A percentile compares a stretch with the other conserved stretches of the same genome.
phyloP scores from a whole-genome alignment of 2,329 filamentous ascomycete species.

The Verticillium albo-atrum region DNA sequence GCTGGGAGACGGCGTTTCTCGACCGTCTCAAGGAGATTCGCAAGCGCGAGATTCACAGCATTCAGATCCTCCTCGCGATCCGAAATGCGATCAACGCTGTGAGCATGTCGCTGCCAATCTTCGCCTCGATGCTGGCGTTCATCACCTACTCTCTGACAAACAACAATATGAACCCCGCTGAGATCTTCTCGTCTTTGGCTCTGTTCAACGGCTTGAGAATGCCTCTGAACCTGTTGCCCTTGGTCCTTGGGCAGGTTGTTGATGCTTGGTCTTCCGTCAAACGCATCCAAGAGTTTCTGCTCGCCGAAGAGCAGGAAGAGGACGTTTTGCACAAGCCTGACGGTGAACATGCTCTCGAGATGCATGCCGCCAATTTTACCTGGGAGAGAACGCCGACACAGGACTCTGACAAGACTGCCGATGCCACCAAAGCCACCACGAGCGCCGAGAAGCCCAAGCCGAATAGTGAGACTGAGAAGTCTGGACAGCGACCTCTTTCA shows the following conservation, averaged over 20 bases:
- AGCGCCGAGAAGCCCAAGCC: constrained; percentile 24
- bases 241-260: constrained; percentile 84
- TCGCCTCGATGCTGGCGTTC: constrained; percentile 92
- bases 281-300: constrained; percentile 82
- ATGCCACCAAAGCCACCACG: constrained; percentile 24
- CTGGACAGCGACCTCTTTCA: constrained; percentile 22
- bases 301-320: constrained; percentile 80
- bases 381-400: constrained; percentile 71
- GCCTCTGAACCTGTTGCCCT: constrained; percentile 81
- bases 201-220: constrained; percentile 89
- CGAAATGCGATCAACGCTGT: constrained; percentile 82
- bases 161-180: constrained; percentile 66
- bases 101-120: constrained; percentile 83
- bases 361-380: constrained; percentile 73
- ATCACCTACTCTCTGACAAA: constrained; percentile 71
- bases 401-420: constrained; percentile 41
- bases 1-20: constrained; percentile 88
- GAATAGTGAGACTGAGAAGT: constrained; percentile 1
- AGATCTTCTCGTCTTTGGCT: constrained; percentile 88
- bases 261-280: constrained; percentile 83
- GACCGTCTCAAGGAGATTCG: constrained; percentile 71
- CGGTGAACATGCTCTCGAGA: constrained; percentile 64
- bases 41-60: constrained; percentile 71
- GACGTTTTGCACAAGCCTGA: constrained; percentile 54
- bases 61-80: constrained; percentile 78